phyloP scores from a whole-genome alignment of 108 stramenopile genomes.

The Pinguiococcus pyrenoidosus region DNA sequence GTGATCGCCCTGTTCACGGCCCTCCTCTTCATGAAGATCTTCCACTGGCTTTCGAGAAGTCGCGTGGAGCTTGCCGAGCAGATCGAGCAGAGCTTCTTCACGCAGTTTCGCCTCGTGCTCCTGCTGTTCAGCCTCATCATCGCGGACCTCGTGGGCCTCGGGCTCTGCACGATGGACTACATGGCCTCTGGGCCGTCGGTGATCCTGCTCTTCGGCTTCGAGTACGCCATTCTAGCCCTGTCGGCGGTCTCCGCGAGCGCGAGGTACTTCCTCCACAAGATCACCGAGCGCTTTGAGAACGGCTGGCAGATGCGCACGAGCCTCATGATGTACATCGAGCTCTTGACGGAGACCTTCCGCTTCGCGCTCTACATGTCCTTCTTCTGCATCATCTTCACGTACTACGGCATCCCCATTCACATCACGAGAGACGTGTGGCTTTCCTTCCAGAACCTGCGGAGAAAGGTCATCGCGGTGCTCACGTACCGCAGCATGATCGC shows the following conservation, averaged over 20 bases:
- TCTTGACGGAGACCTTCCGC: too few species aligned
- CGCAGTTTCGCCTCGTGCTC: constrained; percentile 44
- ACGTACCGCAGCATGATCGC: constrained; percentile 67
- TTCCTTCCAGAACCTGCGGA: constrained; percentile 57
- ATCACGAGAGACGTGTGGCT: constrained; percentile 81
- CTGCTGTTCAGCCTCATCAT: constrained; percentile 46
- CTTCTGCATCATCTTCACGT: constrained; percentile 82
- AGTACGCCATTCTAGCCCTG: constrained; percentile 66
- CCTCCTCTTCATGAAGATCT: constrained; percentile 64
- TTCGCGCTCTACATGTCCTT: constrained; percentile 85
- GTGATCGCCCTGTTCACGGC: constrained; percentile 66
- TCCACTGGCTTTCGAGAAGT: constrained; percentile 81
- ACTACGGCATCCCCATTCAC: constrained; percentile 88
- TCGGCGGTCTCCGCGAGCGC: constrained; percentile 49
- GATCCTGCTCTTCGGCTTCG: constrained; percentile 81
- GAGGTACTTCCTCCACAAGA: constrained; percentile 59
- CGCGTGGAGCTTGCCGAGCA: constrained; percentile 76
- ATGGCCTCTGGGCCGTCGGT: constrained; percentile 60
- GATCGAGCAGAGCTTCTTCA: constrained; percentile 57
- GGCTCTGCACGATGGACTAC: too few species aligned
- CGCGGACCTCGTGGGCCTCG: constrained; percentile 47
- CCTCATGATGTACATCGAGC: too few species aligned
- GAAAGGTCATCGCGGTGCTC: constrained; percentile 53
- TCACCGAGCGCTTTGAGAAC: constrained; percentile 50
- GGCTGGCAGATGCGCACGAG: too few species aligned